Percentiles rank a stretch among this genome's conserved stretches.
Conservation (phyloP, 257 asterid genomes). For the Nicotiana tomentosiformis region DNA sequence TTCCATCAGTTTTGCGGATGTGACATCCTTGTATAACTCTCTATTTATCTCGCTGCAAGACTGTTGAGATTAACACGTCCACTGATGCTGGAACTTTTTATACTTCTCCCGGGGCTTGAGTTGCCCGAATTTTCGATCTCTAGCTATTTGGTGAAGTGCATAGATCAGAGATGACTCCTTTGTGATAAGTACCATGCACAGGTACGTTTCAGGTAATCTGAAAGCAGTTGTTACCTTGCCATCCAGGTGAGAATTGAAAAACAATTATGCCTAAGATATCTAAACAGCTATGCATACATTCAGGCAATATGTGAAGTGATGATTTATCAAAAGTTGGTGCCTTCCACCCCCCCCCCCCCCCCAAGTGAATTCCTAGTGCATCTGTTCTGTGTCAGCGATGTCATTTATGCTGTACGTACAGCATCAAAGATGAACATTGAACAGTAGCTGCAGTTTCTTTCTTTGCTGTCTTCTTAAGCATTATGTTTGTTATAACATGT, state of each 20-base stretch:
- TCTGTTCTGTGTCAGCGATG: neutral
- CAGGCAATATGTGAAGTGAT: neutral
- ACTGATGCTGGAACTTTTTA: neutral
- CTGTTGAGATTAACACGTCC: neutral
- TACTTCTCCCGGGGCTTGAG: neutral
- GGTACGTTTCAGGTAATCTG: neutral
- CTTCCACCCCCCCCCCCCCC: neutral
- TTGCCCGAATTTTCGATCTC: neutral
- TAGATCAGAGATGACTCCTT: neutral
- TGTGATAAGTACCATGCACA: neutral
- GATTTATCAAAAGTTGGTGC: neutral
- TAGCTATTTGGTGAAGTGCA: neutral
- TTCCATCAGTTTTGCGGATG: neutral
- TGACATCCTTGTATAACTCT: neutral
- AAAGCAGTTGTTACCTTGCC: neutral
- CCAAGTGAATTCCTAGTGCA: neutral
- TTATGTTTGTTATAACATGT: neutral
- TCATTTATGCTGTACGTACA: neutral
- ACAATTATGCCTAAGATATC: neutral
- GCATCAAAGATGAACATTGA: neutral
- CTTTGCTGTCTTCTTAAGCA: neutral
- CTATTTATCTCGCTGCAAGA: neutral
- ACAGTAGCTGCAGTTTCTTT: neutral
- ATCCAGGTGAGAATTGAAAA: neutral
- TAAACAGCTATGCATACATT: neutral